A percentile compares a stretch with the other conserved stretches of the same genome.
Conservation (phyloP, 371 early-diverging fungal genomes). For the Catenaria anguillulae region DNA sequence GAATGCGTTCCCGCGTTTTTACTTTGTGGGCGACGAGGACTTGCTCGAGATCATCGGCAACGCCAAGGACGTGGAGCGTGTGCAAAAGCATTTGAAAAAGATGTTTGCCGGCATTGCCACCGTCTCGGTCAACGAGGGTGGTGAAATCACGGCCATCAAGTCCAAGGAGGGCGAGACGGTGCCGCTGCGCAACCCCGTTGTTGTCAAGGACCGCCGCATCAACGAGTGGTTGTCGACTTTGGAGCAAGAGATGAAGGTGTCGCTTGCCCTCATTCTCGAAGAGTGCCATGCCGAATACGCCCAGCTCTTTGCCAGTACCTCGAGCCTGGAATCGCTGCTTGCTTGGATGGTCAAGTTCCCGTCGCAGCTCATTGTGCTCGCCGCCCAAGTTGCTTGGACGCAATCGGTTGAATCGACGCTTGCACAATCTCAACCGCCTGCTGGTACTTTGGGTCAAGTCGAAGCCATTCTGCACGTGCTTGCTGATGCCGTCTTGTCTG, state of each 20-base stretch:
- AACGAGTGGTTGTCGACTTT: slow-evolving; percentile 93
- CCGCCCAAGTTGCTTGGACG: slow-evolving; percentile 86
- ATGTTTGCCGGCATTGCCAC: slow-evolving; percentile 97
- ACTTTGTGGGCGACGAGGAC: slow-evolving; percentile 99
- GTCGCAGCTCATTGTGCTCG: slow-evolving; percentile 81
- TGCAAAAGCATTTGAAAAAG: slow-evolving; percentile 96
- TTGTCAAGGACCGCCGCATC: slow-evolving; percentile 69
- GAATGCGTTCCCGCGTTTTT: slow-evolving; percentile 94
- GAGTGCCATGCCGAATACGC: slow-evolving; percentile 1
- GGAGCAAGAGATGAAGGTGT: slow-evolving; percentile 80
- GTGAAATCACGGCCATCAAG: slow-evolving; percentile 62
- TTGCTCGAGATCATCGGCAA: slow-evolving; percentile 97
- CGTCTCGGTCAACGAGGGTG: slow-evolving; percentile 54
- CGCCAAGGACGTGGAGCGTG: slow-evolving; percentile 81
- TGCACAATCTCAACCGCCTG: background rate
- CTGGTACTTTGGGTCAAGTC: background rate
- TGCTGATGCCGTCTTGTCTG: slow-evolving; percentile 81
- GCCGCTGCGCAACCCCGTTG: slow-evolving; percentile 57
- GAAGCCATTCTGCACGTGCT: slow-evolving; percentile 46
- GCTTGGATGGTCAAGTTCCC: slow-evolving; percentile 83
- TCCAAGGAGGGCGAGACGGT: slow-evolving; percentile 90
- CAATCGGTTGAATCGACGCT: slow-evolving; percentile 51
- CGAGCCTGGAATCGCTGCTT: slow-evolving; percentile 31
- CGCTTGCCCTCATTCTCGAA: slow-evolving; percentile 57
- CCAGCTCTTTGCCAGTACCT: background rate